A percentile compares a stretch with the other conserved stretches of the same genome.
Conservation (phyloP, 768 basidiomycete genomes). For the Dendrothele bispora region DNA sequence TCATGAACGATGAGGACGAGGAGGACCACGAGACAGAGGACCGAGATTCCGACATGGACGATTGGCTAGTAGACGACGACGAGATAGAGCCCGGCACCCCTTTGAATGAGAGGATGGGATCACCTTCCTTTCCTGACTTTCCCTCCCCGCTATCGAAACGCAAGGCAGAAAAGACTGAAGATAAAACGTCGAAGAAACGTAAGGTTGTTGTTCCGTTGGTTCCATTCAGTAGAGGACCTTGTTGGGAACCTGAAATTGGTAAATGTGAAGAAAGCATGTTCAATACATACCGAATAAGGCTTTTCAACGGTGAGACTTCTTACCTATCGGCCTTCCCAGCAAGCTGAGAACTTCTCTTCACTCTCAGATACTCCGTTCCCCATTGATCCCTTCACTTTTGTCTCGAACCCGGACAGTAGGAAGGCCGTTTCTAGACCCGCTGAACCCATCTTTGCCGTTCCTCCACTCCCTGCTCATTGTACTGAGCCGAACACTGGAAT, state of each 20-base stretch:
- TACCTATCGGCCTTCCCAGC: not conserved
- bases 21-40: slow-evolving; percentile 60
- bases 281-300: slow-evolving; percentile 70
- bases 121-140: slow-evolving; percentile 35
- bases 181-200: slow-evolving; percentile 62
- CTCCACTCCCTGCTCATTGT: slow-evolving; percentile 37
- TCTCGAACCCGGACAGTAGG: slow-evolving; percentile 47
- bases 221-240: slow-evolving; percentile 80
- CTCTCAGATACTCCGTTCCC: slow-evolving; percentile 66
- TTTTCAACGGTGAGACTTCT: slow-evolving; percentile 73
- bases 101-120: slow-evolving; percentile 38
- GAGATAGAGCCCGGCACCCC: slow-evolving; percentile 47
- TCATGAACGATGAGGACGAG: slow-evolving; percentile 69
- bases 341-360: slow-evolving; percentile 3
- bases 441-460: slow-evolving; percentile 43
- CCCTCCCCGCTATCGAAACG: slow-evolving; percentile 49
- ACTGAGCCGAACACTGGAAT: not conserved
- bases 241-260: slow-evolving; percentile 73
- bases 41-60: slow-evolving; percentile 74
- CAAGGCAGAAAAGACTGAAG: slow-evolving; percentile 58
- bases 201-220: slow-evolving; percentile 78
- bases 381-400: slow-evolving; percentile 77
- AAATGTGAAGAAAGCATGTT: slow-evolving; percentile 70
- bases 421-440: slow-evolving; percentile 20
- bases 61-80: slow-evolving; percentile 79